Conservation (phyloP, 495 filamentous ascomycete species). For the Neurospora sp. region DNA sequence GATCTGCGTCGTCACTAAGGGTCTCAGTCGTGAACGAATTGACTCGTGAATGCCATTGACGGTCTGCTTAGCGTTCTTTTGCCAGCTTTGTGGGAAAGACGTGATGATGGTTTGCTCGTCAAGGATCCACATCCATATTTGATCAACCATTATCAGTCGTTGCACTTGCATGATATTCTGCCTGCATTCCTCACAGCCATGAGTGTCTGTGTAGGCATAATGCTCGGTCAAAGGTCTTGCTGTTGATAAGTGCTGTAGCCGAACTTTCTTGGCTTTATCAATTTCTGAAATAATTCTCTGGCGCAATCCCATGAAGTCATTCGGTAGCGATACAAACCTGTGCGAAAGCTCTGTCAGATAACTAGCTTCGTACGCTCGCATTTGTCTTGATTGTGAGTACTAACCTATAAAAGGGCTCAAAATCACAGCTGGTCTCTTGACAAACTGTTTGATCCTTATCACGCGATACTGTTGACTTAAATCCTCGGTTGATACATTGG, state of each 20-base stretch:
- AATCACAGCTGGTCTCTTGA: background rate
- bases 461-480: background rate
- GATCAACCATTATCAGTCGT: constrained; percentile 68
- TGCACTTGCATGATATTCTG: constrained; percentile 34
- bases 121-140: constrained; percentile 66
- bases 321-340: background rate
- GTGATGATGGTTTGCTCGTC: constrained; percentile 59
- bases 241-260: background rate
- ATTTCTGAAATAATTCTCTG: background rate
- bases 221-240: background rate
- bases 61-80: constrained; percentile 39
- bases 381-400: background rate
- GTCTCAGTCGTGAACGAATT: constrained; percentile 28
- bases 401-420: background rate
- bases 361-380: rapidly evolving
- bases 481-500: constrained; percentile 29
- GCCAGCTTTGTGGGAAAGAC: constrained; percentile 51
- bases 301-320: background rate
- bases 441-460: background rate
- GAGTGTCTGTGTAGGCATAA: background rate
- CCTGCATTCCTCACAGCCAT: background rate
- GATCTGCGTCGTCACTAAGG: constrained; percentile 19
- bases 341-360: background rate
- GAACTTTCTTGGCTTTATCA: background rate
- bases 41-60: constrained; percentile 53